Evolutionary conservation across 495 filamentous ascomycete species (phyloP), one percentile per base, ranked within the genome.

Genomic region (Penicillium chermesinum): DNA sequence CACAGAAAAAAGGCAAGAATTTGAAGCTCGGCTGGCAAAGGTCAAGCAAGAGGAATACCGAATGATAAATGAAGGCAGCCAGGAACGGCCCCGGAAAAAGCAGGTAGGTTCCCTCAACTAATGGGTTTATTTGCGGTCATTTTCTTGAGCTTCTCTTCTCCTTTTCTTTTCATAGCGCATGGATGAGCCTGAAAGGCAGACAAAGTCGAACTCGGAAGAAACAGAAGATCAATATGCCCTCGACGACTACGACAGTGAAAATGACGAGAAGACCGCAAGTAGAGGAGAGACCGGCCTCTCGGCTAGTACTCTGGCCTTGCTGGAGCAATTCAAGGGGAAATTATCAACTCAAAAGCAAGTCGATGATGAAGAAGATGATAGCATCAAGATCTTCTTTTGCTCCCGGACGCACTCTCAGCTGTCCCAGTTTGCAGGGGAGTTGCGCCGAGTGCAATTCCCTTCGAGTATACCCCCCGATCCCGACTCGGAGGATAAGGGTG

Each of bases 341-440:
- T 48, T 56, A n/a, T 59, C 65, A 2, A 48, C 52, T 1, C 40
- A 69, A 46, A 73, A 77, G 4, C 71, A 77, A 25, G 66, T 73
- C 6, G 70, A 74, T 36, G 74, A 76, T 12, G 62, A 69, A 9
- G 80, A 83, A 44, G 59, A 72, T 9, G 76, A 77, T 18, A 75
- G 82, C 38, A 72, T 84, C 15, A 91, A 89, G 75, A 87, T 98
- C 19, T 96, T 87, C 63, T 97, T 87, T 63, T 96, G 91, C 48
- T 97, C 93, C 12, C 76, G 93, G 55, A 98, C 93, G 1, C 93
- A 98, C 58, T 97, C 93, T 0, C 93, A 98, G 58, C 67, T 97
- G 15, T 86, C 85, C 3, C 93, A 98, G 65, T 96, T 98, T 59
- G 84, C 90, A n/a, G 81, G 83, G 43, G 94, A 98, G 58, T 69